These are phyloP conservation scores for Penicillium sumatraense DNA, from an alignment of 2,329 filamentous ascomycete species.

Conservation along the genomic window DNA sequence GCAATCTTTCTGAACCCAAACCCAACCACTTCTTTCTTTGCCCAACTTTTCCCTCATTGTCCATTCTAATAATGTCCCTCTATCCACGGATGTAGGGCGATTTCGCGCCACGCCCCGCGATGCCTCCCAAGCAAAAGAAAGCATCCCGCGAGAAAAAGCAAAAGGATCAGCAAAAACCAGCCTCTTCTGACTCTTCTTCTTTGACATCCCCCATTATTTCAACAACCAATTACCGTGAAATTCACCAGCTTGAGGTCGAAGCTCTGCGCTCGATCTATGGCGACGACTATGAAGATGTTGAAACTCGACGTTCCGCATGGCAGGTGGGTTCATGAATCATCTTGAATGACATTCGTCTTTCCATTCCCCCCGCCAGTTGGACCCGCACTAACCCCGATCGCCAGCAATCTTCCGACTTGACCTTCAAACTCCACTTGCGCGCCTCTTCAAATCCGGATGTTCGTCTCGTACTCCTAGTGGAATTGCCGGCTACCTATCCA, in stretches of 20 bases:
- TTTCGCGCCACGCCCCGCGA: conserved; percentile 43
- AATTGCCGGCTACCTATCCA: conserved; percentile 88
- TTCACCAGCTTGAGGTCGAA: conserved; percentile 85
- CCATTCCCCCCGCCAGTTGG: not conserved
- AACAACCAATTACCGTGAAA: conserved; percentile 73
- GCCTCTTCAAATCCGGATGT: conserved; percentile 74
- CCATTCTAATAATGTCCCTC: conserved; percentile 19
- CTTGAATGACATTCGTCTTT: too few species aligned
- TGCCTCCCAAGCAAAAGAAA: conserved; percentile 51
- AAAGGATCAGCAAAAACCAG: conserved; percentile 11
- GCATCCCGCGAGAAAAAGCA: conserved; percentile 40
- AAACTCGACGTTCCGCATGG: conserved; percentile 75
- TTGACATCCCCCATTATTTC: conserved; percentile 39
- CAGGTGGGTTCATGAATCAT: conserved; percentile 64
- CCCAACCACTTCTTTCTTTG: conserved; percentile 6
- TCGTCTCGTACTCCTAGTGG: conserved; percentile 72
- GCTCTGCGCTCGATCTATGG: conserved; percentile 86
- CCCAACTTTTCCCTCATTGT: conserved; percentile 3
- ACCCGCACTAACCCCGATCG: conserved; percentile 13
- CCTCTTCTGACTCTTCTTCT: conserved; percentile 34
- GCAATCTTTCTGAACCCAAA: not conserved
- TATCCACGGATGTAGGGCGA: conserved; percentile 31
- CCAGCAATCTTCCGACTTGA: conserved; percentile 76
- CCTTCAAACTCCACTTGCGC: conserved; percentile 79
- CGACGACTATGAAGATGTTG: conserved; percentile 80